phyloP scores from a whole-genome alignment of 306 rosid genomes.

The Senna tora region DNA sequence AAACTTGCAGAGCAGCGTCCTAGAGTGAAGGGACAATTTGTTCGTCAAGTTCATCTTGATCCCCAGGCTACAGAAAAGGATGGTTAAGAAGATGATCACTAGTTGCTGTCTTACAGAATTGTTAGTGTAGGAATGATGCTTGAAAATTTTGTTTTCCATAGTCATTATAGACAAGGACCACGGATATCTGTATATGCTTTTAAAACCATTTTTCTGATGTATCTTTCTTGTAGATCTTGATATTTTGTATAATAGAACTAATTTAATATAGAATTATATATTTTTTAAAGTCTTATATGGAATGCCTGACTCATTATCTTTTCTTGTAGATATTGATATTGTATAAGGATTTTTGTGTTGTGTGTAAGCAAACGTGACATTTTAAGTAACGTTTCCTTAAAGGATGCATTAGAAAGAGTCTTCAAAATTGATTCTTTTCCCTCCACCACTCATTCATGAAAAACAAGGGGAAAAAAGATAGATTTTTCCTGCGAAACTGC shows the following conservation, averaged over 20 bases:
- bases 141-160: constrained; percentile 35
- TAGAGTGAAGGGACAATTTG: constrained; percentile 95
- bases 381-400: constrained; percentile 32
- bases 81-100: constrained; percentile 41
- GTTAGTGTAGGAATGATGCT: constrained; percentile 34
- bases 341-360: neutral
- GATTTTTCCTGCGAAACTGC: constrained; percentile 25
- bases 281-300: constrained; percentile 24
- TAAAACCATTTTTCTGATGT: constrained; percentile 31
- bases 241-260: constrained; percentile 26
- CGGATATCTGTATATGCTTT: constrained; percentile 46
- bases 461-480: constrained; percentile 11
- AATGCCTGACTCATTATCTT: constrained; percentile 26
- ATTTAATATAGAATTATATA: constrained; percentile 40
- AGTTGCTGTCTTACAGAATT: constrained; percentile 38
- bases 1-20: constrained; percentile 99
- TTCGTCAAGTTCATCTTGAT: constrained; percentile 64
- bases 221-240: constrained; percentile 27
- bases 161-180: constrained; percentile 27
- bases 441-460: constrained; percentile 9
- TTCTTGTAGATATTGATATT: neutral
- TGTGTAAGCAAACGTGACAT: neutral
- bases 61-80: constrained; percentile 46
- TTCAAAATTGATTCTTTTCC: constrained; percentile 22
- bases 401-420: constrained; percentile 26